Conservation (phyloP, 2,329 filamentous ascomycete species). For the Alternaria alternata region DNA sequence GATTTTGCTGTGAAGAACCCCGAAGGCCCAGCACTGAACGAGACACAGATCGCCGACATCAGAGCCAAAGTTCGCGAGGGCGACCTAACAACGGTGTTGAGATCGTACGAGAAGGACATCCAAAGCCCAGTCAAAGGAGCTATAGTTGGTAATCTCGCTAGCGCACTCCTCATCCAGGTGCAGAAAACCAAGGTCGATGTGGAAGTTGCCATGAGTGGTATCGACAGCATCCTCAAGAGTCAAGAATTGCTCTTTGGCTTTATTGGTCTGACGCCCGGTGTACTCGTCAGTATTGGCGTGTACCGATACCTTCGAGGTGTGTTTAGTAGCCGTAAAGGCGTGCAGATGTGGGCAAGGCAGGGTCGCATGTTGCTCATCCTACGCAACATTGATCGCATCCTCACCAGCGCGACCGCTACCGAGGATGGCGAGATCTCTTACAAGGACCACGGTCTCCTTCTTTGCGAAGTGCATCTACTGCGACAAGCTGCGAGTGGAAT, state of each 20-base stretch:
- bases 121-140: slow-evolving; percentile 82
- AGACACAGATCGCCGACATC: slow-evolving; percentile 76
- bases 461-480: slow-evolving; percentile 89
- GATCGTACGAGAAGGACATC: slow-evolving; percentile 89
- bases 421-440: slow-evolving; percentile 82
- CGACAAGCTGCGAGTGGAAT: slow-evolving; percentile 71
- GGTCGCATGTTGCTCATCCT: slow-evolving; percentile 78
- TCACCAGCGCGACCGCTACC: slow-evolving; percentile 62
- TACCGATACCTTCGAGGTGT: slow-evolving; percentile 74
- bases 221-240: slow-evolving; percentile 92
- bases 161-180: slow-evolving; percentile 91
- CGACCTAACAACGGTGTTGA: slow-evolving; percentile 89
- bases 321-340: slow-evolving; percentile 75
- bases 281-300: slow-evolving; percentile 83
- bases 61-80: slow-evolving; percentile 84
- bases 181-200: slow-evolving; percentile 99
- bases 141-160: slow-evolving; percentile 83
- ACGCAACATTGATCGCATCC: slow-evolving; percentile 82
- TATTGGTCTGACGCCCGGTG: slow-evolving; percentile 88
- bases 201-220: slow-evolving; percentile 93
- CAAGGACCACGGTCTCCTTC: slow-evolving; percentile 87
- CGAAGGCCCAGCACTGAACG: slow-evolving; percentile 67
- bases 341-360: slow-evolving; percentile 69
- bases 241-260: slow-evolving; percentile 98
- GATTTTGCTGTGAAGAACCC: slow-evolving; percentile 91